Base-by-base conservation (phyloP, 208 protist genomes). In the Strigomonas culicis region DNA sequence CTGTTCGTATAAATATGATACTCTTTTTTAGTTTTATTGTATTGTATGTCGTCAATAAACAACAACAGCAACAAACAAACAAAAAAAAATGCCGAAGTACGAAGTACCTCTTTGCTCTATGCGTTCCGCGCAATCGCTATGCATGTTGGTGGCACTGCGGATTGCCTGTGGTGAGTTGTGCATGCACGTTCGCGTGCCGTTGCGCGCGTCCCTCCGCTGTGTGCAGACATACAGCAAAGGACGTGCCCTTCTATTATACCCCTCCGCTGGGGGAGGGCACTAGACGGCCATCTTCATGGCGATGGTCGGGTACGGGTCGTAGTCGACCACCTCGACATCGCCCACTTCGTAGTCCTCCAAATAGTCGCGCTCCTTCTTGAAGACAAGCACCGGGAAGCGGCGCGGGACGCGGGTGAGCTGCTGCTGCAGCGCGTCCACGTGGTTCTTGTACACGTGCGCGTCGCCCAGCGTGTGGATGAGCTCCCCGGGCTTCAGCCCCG, bases 231-330 rank as follows among this genome's bases (percentile, higher is more conserved):
- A 17, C 10, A 46, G 10, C 10, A 46, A 46, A 47, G 28, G 31
- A 11, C 44, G 43, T 44, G 28, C n/a, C 4, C 28, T 17, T 70
- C 10, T 56, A 63, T 53, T 24, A 21, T 0, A 44, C 21, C 3
- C 17, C 27, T 53, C 7, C 11, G 56, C 24, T 4, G 13, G 27
- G 22, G 19, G 47, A 30, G 7, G 8, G 24, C 57, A 10, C 76
- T 75, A 99, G 0, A 99, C 98, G 19, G 98, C 96, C 97, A 99
- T 99, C 30, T 98, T 83, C 95, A 99, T 98, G 61, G 95, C 95
- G 71, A 99, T 99, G 8, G 78, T 66, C 17, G 84, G 78, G 71
- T 99, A 91, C 6, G 97, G 97, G 6, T 85, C 80, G 82, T 99
- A 99, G 59, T 97, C 97, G 17, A 93, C 66, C 13, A 99, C 68